These are phyloP conservation scores for Tetraselmis striata DNA, from an alignment of 139 green algal genomes.

Conservation along the genomic window DNA sequence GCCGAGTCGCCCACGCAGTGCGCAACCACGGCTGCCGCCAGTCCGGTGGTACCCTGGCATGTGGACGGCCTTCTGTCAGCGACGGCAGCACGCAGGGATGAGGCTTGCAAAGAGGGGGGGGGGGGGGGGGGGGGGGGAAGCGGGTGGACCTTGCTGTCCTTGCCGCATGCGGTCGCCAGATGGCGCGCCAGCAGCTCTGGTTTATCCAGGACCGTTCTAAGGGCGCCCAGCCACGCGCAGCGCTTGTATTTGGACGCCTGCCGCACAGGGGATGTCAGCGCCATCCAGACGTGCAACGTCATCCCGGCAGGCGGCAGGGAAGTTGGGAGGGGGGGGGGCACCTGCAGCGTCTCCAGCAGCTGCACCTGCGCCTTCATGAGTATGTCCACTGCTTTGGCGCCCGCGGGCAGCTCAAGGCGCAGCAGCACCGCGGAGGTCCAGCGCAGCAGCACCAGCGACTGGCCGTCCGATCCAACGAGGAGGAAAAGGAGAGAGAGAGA, in stretches of 20 bases:
- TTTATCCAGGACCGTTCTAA: neutral
- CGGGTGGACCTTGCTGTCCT: neutral
- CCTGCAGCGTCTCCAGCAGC: conserved; percentile 8
- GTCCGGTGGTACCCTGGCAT: conserved; percentile 14
- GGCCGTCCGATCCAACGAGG: too few species aligned
- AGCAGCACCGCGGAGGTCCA: conserved; percentile 44
- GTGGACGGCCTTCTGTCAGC: too few species aligned
- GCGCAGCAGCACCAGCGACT: conserved; percentile 36
- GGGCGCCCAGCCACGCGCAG: neutral
- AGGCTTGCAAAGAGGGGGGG: neutral
- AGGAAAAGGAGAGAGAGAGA: too few species aligned
- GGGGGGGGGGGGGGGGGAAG: neutral
- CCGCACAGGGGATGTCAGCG: too few species aligned
- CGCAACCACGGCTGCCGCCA: conserved; percentile 24
- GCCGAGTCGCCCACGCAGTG: neutral
- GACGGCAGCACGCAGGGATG: conserved; percentile 11
- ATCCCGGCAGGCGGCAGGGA: neutral
- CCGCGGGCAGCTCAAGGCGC: conserved; percentile 30
- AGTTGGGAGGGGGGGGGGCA: neutral
- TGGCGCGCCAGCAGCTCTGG: neutral
- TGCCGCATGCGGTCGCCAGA: neutral
- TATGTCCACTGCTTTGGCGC: conserved; percentile 60
- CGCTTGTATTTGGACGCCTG: neutral
- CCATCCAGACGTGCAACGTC: neutral
- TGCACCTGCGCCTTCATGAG: conserved; percentile 50